Percentiles rank a stretch among this genome's conserved stretches.
Evolutionary conservation across 1,284 basidiomycete genomes (phyloP).

Genomic region (Stereum hirsutum): DNA sequence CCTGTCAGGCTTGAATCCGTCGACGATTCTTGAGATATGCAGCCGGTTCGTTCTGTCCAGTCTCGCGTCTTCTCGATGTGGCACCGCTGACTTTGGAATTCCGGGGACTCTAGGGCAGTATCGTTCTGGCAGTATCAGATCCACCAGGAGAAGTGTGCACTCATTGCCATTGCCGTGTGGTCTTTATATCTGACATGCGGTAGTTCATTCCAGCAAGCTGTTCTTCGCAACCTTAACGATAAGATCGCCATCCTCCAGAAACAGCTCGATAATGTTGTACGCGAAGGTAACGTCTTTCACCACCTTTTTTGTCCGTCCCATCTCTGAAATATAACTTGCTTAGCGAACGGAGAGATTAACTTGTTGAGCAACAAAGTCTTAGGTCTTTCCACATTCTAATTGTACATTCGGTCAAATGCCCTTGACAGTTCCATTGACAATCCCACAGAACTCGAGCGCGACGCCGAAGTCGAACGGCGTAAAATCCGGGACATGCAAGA

Average conservation of each 20-base stretch:
- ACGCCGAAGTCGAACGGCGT: conserved; percentile 69
- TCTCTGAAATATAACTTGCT: not conserved
- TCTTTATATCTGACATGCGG: not conserved
- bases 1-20: conserved; percentile 66
- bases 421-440: not conserved
- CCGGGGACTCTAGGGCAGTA: conserved; percentile 42
- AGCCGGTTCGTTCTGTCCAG: conserved; percentile 40
- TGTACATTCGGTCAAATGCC: not conserved
- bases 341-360: conserved; percentile 72
- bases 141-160: conserved; percentile 64
- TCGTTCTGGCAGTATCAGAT: conserved; percentile 86
- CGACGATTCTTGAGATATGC: conserved; percentile 70
- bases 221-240: conserved; percentile 69
- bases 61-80: not conserved
- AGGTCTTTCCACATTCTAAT: conserved; percentile 27
- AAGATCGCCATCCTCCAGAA: conserved; percentile 74
- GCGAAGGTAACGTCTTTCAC: conserved; percentile 47
- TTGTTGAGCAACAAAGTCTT: conserved; percentile 57
- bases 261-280: conserved; percentile 68
- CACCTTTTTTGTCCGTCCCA: not conserved
- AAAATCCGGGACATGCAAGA: conserved; percentile 69
- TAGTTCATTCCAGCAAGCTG: conserved; percentile 75
- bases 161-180: not conserved
- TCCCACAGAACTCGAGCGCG: conserved; percentile 57
- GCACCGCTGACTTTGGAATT: not conserved